Evolutionary conservation across 2,329 filamentous ascomycete genomes (phyloP).

Genomic region (Calonectria honghensis): DNA sequence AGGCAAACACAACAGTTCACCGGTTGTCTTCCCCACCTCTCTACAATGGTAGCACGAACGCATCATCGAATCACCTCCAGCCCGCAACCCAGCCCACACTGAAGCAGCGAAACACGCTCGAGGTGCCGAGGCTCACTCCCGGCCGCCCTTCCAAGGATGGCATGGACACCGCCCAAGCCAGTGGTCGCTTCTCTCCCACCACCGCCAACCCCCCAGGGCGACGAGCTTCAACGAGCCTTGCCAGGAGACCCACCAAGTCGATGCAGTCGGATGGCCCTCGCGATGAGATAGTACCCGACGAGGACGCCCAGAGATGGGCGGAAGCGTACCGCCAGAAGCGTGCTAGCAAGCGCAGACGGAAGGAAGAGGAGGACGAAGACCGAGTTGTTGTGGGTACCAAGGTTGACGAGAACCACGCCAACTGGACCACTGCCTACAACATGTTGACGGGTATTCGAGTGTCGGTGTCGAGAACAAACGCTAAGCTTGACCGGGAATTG

Average conservation of each 20-base stretch:
- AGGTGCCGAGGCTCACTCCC: conserved; percentile 84
- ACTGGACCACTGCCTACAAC: conserved; percentile 99
- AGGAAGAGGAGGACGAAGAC: conserved; percentile 93
- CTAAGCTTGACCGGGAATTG: conserved; percentile 93
- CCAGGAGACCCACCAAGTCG: conserved; percentile 87
- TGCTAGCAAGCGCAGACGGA: conserved; percentile 88
- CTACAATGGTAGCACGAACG: conserved; percentile 66
- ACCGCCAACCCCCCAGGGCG: conserved; percentile 75
- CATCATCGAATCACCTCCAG: conserved; percentile 71
- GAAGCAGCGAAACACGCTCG: conserved; percentile 90
- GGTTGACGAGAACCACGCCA: conserved; percentile 97
- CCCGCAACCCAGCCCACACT: conserved; percentile 67
- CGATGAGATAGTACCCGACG: conserved; percentile 90
- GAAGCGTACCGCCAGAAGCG: conserved; percentile 95
- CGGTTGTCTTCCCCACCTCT: conserved; percentile 80
- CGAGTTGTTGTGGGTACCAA: conserved; percentile 96
- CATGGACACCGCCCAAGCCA: conserved; percentile 79
- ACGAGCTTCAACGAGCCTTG: conserved; percentile 88
- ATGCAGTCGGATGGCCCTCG: conserved; percentile 88
- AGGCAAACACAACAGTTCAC: conserved; percentile 63
- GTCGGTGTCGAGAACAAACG: conserved; percentile 95
- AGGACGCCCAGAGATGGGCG: conserved; percentile 93
- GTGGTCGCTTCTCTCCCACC: conserved; percentile 87
- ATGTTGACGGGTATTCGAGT: conserved; percentile 99
- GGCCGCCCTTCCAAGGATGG: conserved; percentile 83